These are phyloP conservation scores for Amanita exitialis DNA, from an alignment of 768 basidiomycete species.

Conservation along the genomic window DNA sequence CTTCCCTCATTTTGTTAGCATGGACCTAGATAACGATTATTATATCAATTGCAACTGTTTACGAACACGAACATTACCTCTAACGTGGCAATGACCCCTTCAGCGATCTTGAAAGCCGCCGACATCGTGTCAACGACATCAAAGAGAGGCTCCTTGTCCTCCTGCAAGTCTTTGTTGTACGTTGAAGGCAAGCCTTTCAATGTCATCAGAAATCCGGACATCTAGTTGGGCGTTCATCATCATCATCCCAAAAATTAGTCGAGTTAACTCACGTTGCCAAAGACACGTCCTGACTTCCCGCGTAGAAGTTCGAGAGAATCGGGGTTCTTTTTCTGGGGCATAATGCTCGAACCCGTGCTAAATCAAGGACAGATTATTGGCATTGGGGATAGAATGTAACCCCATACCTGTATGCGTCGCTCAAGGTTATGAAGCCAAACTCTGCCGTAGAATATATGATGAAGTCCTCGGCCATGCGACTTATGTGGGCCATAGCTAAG, in stretches of 20 bases:
- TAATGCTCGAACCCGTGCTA: slow-evolving; percentile 97
- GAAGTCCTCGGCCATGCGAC: slow-evolving; percentile 91
- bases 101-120: slow-evolving; percentile 84
- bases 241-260: not conserved
- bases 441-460: slow-evolving; percentile 96
- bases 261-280: slow-evolving; percentile 66
- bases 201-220: slow-evolving; percentile 97
- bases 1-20: slow-evolving; percentile 79
- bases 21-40: slow-evolving; percentile 49
- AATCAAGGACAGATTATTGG: slow-evolving; percentile 1
- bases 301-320: slow-evolving; percentile 93
- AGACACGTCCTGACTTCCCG: slow-evolving; percentile 90
- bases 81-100: slow-evolving; percentile 89
- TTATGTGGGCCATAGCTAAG: slow-evolving; percentile 87
- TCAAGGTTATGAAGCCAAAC: slow-evolving; percentile 93
- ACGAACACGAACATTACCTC: slow-evolving; percentile 34
- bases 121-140: slow-evolving; percentile 86
- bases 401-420: slow-evolving; percentile 89
- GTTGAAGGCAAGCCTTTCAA: slow-evolving; percentile 96
- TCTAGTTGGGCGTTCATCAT: slow-evolving; percentile 34
- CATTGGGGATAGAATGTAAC: not conserved
- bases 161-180: slow-evolving; percentile 99
- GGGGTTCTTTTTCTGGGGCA: slow-evolving; percentile 99
- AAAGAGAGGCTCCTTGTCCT: slow-evolving; percentile 96
- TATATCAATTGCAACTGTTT: not conserved